A percentile compares a stretch with the other conserved stretches of the same genome.
Conservation (phyloP, 345 rosid species). For the Punica granatum region DNA sequence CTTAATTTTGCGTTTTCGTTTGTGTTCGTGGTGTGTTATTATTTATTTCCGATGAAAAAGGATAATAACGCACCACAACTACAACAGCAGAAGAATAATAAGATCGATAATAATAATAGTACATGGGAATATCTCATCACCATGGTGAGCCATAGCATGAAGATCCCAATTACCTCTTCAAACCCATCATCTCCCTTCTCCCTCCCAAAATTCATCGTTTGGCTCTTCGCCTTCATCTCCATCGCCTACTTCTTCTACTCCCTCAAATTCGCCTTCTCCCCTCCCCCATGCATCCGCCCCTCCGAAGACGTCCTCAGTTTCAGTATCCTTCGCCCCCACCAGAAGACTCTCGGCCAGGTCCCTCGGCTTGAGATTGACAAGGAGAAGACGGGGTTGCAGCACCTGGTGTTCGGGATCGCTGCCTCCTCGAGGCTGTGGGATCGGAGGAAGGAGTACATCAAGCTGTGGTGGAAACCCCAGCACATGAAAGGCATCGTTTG, state of each 20-base stretch:
- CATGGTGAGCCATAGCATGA: not conserved
- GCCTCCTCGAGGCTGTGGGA: conserved; percentile 63
- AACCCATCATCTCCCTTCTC: conserved; percentile 10
- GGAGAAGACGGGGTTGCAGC: conserved; percentile 31
- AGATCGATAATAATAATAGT: not conserved
- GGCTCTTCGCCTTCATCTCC: conserved; percentile 19
- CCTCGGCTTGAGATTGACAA: not conserved
- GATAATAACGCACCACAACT: not conserved
- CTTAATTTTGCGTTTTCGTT: too few species aligned
- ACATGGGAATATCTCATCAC: not conserved
- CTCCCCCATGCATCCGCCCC: not conserved
- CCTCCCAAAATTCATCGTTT: conserved; percentile 14
- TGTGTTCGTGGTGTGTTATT: too few species aligned
- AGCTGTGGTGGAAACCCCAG: conserved; percentile 61
- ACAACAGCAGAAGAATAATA: too few species aligned
- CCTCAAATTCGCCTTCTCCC: conserved; percentile 12
- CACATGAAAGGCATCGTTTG: conserved; percentile 63
- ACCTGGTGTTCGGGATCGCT: conserved; percentile 68
- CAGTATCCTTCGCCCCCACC: not conserved
- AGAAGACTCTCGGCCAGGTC: not conserved
- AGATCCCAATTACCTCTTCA: conserved; percentile 6
- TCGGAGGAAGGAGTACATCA: conserved; percentile 50
- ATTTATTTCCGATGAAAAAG: not conserved
- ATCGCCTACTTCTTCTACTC: conserved; percentile 18
- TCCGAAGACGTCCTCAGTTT: not conserved